Conservation (phyloP, 2,329 filamentous ascomycete species). For the Immersiporthe knoxdaviesiana region DNA sequence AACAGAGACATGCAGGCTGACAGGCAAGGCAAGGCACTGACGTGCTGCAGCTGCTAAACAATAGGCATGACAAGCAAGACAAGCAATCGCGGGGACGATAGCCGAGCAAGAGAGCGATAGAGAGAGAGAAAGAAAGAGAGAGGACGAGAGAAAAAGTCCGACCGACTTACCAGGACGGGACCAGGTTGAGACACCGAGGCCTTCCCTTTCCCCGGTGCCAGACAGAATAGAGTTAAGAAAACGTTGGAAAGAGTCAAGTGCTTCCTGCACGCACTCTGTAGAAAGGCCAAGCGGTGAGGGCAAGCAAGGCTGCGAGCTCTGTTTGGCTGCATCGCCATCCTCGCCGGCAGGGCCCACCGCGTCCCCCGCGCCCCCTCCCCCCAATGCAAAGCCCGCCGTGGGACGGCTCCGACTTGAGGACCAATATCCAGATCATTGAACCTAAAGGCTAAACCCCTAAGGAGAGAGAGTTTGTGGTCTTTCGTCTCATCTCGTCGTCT, state of each 20-base stretch:
- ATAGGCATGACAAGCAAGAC: background rate
- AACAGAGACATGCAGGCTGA: too few relatives aligned
- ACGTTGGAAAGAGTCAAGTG: slow-evolving; percentile 19
- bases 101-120: background rate
- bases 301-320: slow-evolving; percentile 38
- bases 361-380: slow-evolving; percentile 9
- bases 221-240: slow-evolving; percentile 17
- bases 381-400: slow-evolving; percentile 1
- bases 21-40: background rate
- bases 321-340: slow-evolving; percentile 40
- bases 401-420: slow-evolving; percentile 31
- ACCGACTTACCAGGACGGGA: background rate
- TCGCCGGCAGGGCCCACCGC: slow-evolving; percentile 28
- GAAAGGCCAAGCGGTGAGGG: slow-evolving; percentile 41
- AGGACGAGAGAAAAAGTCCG: background rate
- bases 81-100: background rate
- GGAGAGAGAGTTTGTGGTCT: slow-evolving; percentile 20
- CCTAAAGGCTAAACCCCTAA: background rate
- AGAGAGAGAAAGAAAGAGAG: background rate
- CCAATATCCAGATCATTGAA: slow-evolving; percentile 27
- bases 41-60: background rate
- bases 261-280: slow-evolving; percentile 32
- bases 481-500: background rate
- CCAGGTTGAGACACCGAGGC: slow-evolving; percentile 7
- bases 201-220: background rate